A percentile compares a stretch with the other conserved stretches of the same genome.
Conservation (phyloP, 106 monocot species). For the Dioscorea alata region DNA sequence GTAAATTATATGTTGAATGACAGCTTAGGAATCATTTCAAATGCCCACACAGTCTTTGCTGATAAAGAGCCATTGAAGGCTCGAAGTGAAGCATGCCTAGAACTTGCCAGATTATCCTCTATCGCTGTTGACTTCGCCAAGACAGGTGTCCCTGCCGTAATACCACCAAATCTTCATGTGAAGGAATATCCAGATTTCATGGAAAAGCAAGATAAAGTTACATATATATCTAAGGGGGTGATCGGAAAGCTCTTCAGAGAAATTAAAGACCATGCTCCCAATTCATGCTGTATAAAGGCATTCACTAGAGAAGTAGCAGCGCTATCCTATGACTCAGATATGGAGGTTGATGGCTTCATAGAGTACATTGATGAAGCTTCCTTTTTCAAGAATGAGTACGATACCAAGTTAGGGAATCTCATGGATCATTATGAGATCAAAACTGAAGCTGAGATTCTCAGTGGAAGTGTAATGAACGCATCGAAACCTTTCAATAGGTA, state of each 20-base stretch:
- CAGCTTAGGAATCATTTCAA: conserved; percentile 81
- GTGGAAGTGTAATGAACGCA: conserved; percentile 42
- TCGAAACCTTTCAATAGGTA: conserved; percentile 49
- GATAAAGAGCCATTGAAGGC: conserved; percentile 52
- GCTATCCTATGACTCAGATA: conserved; percentile 50
- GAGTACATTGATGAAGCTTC: conserved; percentile 49
- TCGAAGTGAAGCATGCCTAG: conserved; percentile 35
- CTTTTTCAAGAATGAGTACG: conserved; percentile 60
- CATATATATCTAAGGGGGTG: conserved; percentile 61
- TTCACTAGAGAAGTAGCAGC: conserved; percentile 55
- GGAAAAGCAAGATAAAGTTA: conserved; percentile 61
- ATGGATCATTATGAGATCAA: conserved; percentile 85
- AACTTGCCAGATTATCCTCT: conserved; percentile 70
- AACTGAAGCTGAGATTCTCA: conserved; percentile 71
- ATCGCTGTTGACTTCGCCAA: conserved; percentile 93
- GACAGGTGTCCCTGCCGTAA: conserved; percentile 73
- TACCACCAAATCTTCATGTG: conserved; percentile 47
- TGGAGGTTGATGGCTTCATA: conserved; percentile 64
- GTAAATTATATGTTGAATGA: conserved; percentile 78
- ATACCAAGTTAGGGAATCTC: conserved; percentile 72
- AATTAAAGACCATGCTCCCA: conserved; percentile 28
- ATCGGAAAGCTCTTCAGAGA: conserved; percentile 88
- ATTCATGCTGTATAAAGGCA: conserved; percentile 16
- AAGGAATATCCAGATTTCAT: conserved; percentile 89
- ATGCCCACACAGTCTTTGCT: conserved; percentile 89